Evolutionary conservation across 805 yeast genomes (phyloP).

Genomic region (Alloascoidea hylecoeti): DNA sequence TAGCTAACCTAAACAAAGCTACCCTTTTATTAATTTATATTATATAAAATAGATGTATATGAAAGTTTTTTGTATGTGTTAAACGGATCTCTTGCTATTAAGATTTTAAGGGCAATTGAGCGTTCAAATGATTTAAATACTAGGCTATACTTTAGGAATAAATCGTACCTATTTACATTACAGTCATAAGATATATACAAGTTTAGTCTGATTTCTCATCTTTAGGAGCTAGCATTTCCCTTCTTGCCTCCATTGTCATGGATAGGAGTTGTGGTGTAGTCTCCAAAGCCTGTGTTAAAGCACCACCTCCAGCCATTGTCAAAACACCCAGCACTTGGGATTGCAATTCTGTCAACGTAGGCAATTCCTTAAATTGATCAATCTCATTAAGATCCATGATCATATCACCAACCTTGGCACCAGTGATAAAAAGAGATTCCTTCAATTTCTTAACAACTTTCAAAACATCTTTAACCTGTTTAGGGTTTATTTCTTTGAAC

Average conservation of each 20-base stretch:
- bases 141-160: too few species aligned
- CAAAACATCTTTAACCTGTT: constrained; percentile 43
- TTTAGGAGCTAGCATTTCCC: constrained; percentile 17
- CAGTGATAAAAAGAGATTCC: constrained; percentile 69
- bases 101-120: too few species aligned
- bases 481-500: constrained; percentile 60
- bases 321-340: constrained; percentile 74
- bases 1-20: too few species aligned
- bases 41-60: too few species aligned
- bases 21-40: too few species aligned
- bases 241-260: constrained; percentile 58
- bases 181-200: background rate
- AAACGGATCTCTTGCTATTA: too few species aligned
- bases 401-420: constrained; percentile 65
- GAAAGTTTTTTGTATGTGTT: too few species aligned
- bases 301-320: constrained; percentile 80
- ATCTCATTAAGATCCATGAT: constrained; percentile 38
- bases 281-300: constrained; percentile 71
- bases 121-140: too few species aligned
- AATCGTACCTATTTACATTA: too few species aligned
- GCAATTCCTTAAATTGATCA: constrained; percentile 56
- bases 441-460: constrained; percentile 45
- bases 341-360: constrained; percentile 56
- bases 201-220: background rate
- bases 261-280: constrained; percentile 53